A percentile compares a stretch with the other conserved stretches of the same genome.
These are phyloP conservation scores for Fusarium sp. DNA, from an alignment of 2,329 filamentous ascomycete species.

Conservation along the genomic window DNA sequence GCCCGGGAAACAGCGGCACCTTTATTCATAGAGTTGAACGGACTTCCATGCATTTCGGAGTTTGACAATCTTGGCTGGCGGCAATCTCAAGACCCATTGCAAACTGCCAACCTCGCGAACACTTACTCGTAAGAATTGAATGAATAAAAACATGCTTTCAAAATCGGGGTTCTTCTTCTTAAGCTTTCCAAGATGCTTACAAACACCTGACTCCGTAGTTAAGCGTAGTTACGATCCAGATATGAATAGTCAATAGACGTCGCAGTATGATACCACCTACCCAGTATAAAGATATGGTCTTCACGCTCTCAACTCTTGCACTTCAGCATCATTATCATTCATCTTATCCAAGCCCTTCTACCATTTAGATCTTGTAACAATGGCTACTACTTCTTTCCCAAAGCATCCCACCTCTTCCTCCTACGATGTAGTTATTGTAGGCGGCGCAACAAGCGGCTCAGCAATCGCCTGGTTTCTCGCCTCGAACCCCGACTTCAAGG, in stretches of 20 bases:
- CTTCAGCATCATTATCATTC: not conserved
- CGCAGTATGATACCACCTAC: not conserved
- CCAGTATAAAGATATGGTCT: not conserved
- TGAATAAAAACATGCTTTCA: not conserved
- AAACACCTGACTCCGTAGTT: not conserved
- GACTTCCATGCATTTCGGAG: too few relatives aligned
- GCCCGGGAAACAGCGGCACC: too few relatives aligned
- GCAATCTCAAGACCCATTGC: not conserved
- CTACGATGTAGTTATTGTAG: constrained; percentile 23
- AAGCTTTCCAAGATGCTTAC: not conserved
- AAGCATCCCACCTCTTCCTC: not conserved
- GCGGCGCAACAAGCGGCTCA: constrained; percentile 29
- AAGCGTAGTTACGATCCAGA: not conserved
- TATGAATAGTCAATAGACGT: not conserved
- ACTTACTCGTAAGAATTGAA: not conserved
- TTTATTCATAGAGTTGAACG: not conserved
- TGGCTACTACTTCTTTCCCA: constrained; percentile 1
- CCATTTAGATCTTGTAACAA: not conserved
- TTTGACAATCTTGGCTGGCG: too few relatives aligned
- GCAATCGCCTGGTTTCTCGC: constrained; percentile 29
- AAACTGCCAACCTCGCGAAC: not conserved
- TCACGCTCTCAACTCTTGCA: not conserved
- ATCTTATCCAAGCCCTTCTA: not conserved
- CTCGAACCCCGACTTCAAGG: constrained; percentile 24
- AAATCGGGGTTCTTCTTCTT: not conserved